Conservation (phyloP, 148 eudicot species). For the Silene conica region DNA sequence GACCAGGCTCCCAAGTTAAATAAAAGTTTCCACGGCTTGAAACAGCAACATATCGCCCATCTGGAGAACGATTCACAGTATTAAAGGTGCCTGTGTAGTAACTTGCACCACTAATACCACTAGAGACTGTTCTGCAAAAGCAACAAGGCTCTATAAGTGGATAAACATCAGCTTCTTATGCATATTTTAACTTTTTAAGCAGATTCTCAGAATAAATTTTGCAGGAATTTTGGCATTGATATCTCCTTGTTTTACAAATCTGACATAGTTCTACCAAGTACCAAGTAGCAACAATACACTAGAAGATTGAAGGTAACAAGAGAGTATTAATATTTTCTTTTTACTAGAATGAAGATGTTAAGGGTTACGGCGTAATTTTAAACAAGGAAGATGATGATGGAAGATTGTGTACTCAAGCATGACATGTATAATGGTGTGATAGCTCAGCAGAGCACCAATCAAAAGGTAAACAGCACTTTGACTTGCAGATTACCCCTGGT, state of each 20-base stretch:
- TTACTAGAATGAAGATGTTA: neutral
- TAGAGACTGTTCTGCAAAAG: conserved; percentile 97
- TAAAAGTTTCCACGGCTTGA: conserved; percentile 99
- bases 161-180: conserved; percentile 5
- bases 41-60: conserved; percentile 97
- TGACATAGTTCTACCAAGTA: neutral
- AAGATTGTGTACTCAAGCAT: neutral
- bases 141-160: conserved; percentile 29
- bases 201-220: neutral
- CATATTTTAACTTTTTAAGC: neutral
- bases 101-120: conserved; percentile 99
- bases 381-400: neutral
- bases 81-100: conserved; percentile 96
- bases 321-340: neutral
- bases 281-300: neutral
- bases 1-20: conserved; percentile 99
- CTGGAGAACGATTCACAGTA: conserved; percentile 95
- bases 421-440: neutral
- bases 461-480: neutral
- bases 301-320: neutral
- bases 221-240: neutral
- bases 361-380: neutral
- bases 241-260: neutral
- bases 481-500: neutral
- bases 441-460: neutral